A percentile compares a stretch with the other conserved stretches of the same genome.
Evolutionary conservation across 257 asterid species (phyloP).

Genomic region (Verbascum thapsus): DNA sequence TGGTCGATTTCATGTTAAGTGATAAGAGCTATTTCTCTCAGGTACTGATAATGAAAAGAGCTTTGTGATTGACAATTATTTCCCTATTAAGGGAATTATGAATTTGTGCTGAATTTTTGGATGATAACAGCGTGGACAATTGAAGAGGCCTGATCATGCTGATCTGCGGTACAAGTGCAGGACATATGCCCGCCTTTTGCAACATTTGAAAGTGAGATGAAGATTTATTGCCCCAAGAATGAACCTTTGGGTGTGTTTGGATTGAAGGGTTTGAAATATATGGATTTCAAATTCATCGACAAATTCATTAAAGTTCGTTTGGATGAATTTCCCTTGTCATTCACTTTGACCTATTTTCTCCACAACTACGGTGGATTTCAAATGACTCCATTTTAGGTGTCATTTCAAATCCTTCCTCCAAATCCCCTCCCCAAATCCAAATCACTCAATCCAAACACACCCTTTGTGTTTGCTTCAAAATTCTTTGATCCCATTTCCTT

Average conservation of each 20-base stretch:
- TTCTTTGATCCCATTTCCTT: slow-evolving; percentile 25
- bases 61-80: slow-evolving; percentile 29
- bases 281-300: too few relatives aligned
- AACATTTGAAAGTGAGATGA: slow-evolving; percentile 81
- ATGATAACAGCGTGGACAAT: slow-evolving; percentile 81
- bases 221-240: slow-evolving; percentile 12
- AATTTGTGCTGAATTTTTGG: slow-evolving; percentile 31
- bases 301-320: too few relatives aligned
- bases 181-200: slow-evolving; percentile 98
- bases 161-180: slow-evolving; percentile 93
- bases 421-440: too few relatives aligned
- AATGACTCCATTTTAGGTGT: too few relatives aligned
- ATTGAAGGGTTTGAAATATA: too few relatives aligned
- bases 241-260: too few relatives aligned
- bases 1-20: slow-evolving; percentile 97
- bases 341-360: too few relatives aligned
- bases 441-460: too few relatives aligned
- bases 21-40: slow-evolving; percentile 96
- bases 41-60: slow-evolving; percentile 46
- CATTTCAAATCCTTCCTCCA: too few relatives aligned
- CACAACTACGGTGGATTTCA: too few relatives aligned
- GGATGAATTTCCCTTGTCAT: too few relatives aligned
- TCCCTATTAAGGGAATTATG: slow-evolving; percentile 16
- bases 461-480: slow-evolving; percentile 29
- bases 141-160: slow-evolving; percentile 97